phyloP scores from a whole-genome alignment of 78 protist species.

The Dictyostelium intermedium region DNA sequence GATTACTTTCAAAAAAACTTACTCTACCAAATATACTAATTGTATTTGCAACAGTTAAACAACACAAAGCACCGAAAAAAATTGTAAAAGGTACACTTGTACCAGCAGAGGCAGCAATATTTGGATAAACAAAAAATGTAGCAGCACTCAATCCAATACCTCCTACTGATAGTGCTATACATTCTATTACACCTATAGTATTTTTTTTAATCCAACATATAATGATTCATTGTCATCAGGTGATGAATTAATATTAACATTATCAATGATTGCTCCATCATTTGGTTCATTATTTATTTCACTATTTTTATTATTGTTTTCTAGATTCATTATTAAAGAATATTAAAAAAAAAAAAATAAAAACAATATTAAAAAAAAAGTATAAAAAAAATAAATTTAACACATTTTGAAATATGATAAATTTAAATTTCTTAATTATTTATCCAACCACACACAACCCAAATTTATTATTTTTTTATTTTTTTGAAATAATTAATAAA shows the following conservation, averaged over 20 bases:
- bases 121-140: conserved; percentile 14
- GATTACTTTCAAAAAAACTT: not conserved
- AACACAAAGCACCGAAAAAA: conserved; percentile 29
- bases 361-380: not conserved
- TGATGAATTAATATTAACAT: not conserved
- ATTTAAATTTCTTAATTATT: too few relatives aligned
- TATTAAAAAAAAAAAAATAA: too few relatives aligned
- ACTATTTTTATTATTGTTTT: not conserved
- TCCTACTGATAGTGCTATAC: conserved; percentile 9
- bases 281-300: not conserved
- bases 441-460: too few relatives aligned
- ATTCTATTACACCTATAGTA: conserved; percentile 29
- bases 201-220: conserved; percentile 16
- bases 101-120: conserved; percentile 46
- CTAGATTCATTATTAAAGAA: not conserved
- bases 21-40: conserved; percentile 45
- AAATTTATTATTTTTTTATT: too few relatives aligned
- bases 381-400: not conserved
- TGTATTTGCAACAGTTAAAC: conserved; percentile 58
- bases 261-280: not conserved
- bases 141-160: conserved; percentile 63
- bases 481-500: too few relatives aligned
- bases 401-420: too few relatives aligned
- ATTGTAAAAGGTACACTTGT: conserved; percentile 51
- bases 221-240: not conserved